Conservation (phyloP, 1,139 yeast species). For the Kluyveromyces sp. region DNA sequence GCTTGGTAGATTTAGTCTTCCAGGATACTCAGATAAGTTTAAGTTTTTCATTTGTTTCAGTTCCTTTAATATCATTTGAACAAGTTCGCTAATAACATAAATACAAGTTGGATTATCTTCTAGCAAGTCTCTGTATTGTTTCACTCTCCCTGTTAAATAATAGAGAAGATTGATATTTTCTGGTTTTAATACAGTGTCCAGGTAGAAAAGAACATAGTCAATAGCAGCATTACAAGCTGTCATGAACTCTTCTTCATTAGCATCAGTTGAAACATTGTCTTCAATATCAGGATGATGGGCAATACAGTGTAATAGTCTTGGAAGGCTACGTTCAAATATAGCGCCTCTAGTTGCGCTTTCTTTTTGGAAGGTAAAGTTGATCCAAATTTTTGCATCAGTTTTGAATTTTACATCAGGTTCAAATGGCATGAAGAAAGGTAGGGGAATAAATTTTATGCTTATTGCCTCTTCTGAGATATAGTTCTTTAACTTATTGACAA, state of each 20-base stretch:
- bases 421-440: slow-evolving; percentile 66
- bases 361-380: slow-evolving; percentile 50
- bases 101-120: slow-evolving; percentile 36
- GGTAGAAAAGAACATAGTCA: slow-evolving; percentile 51
- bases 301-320: slow-evolving; percentile 60
- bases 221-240: slow-evolving; percentile 46
- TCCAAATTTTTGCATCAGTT: slow-evolving; percentile 59
- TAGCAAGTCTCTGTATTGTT: slow-evolving; percentile 62
- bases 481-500: slow-evolving; percentile 46
- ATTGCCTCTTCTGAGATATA: slow-evolving; percentile 45
- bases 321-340: slow-evolving; percentile 54
- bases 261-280: slow-evolving; percentile 34
- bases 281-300: slow-evolving; percentile 69
- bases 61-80: slow-evolving; percentile 58
- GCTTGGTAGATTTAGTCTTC: slow-evolving; percentile 56
- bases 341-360: slow-evolving; percentile 36
- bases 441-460: slow-evolving; percentile 58
- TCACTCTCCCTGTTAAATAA: slow-evolving; percentile 71
- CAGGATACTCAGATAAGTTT: slow-evolving; percentile 78
- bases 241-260: slow-evolving; percentile 21
- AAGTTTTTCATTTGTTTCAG: slow-evolving; percentile 53
- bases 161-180: slow-evolving; percentile 68
- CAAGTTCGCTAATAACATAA: slow-evolving; percentile 64
- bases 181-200: slow-evolving; percentile 52
- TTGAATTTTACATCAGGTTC: slow-evolving; percentile 55